Evolutionary conservation across 306 rosid genomes (phyloP), one percentile per base, ranked within the genome.

Genomic region (Rosa persica): DNA sequence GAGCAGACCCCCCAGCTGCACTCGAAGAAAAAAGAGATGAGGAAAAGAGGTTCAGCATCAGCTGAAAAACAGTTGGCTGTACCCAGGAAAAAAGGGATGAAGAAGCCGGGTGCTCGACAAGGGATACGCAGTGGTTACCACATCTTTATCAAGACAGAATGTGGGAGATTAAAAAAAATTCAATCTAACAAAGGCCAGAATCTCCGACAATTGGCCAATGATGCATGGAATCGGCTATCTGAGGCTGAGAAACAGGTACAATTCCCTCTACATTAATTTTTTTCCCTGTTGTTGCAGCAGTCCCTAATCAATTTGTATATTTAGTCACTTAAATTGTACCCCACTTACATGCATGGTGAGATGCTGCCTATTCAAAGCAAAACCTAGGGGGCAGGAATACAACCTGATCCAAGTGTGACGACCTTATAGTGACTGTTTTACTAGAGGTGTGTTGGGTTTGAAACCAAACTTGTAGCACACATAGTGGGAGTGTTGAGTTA

Each of bases 141-240:
- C 20, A 79, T 83, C 70, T 83, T 83, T 52, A 19, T 83, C 47
- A 83, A 67, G 66, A 47, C 64, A 66, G 83, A 83, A 76, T 79
- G 86, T 7, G 78, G 72, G 5, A 70, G 81, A 64, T 58, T 79
- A 58, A 79, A 34, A 76, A 66, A 25, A 30, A 20, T 17, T 25
- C 51, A 34, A 5, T 58, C 71, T 6, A 61, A 36, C 13, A 55
- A 9, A 47, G 77, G 83, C 65, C 77, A 42, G 40, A 79, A 49
- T 72, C 16, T 70, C 65, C 49, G 78, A 38, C 27, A 36, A 12
- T 52, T 79, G 78, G 86, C 81, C 7, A 65, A 48, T 65, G 25
- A 65, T 9, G 75, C 83, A 13, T 83, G 86, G 86, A 76, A 60
- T 54, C 38, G 6, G 76, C 81, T 83, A 47, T 51, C 83, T 0